These are phyloP conservation scores for Iris macrosiphon DNA, from an alignment of 106 monocot genomes.

Conservation along the genomic window DNA sequence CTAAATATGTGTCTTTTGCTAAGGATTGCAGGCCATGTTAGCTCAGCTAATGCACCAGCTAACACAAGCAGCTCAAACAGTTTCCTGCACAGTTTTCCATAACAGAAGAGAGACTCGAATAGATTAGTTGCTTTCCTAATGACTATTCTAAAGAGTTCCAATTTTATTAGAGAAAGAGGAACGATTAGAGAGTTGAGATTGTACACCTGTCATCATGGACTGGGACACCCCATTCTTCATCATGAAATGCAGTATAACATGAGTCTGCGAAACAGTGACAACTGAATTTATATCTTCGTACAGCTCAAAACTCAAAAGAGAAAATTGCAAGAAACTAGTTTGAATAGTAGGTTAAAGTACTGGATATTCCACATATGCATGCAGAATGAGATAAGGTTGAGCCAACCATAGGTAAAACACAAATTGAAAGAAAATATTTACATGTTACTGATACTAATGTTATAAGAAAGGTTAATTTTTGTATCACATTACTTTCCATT, in stretches of 20 bases:
- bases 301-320: too few species aligned
- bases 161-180: background rate
- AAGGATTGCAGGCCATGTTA: conserved; percentile 11
- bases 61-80: conserved; percentile 32
- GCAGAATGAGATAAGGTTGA: too few species aligned
- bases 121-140: too few species aligned
- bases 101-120: conserved; percentile 6
- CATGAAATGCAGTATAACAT: conserved; percentile 53
- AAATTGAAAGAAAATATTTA: too few species aligned
- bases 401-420: too few species aligned
- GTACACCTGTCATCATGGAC: conserved; percentile 62
- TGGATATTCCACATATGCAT: too few species aligned
- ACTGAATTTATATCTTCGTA: too few species aligned
- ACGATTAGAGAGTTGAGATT: background rate
- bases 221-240: conserved; percentile 69
- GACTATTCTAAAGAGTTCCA: background rate
- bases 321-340: too few species aligned
- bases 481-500: too few species aligned
- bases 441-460: too few species aligned
- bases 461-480: too few species aligned
- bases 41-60: conserved; percentile 10
- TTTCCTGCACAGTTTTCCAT: conserved; percentile 19
- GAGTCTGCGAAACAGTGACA: conserved; percentile 20
- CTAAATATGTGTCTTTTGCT: conserved; percentile 24
- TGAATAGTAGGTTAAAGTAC: too few species aligned